Base-by-base conservation (phyloP, 2,329 filamentous ascomycete species). In the Penicillium digitatum region DNA sequence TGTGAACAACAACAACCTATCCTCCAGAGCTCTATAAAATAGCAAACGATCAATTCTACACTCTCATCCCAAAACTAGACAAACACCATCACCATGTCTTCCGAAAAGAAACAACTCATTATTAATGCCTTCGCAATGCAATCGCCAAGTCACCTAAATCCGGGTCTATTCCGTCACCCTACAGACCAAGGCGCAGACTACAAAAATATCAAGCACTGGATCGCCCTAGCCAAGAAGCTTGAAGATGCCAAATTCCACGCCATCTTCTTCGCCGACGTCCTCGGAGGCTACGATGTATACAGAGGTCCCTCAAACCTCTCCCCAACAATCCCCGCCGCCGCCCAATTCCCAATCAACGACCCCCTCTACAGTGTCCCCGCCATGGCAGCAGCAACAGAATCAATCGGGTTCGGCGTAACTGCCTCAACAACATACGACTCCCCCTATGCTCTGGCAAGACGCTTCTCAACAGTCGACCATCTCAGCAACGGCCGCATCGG, bases 341-440 rank as follows among this genome's bases (percentile, higher is more conserved):
- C 74, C 0, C 76, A 77, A 45, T 76, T 75, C 56, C 75, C 75
- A 6, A 72, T 76, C 50, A 75, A 73, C n/a, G 75, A 77, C 55
- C 71, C 74, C 0, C 66, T 74, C 14, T 73, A 72, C 54, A 67
- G 68, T 26, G 70, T 80, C 12, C 69, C 78, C 0, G 77, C 78
- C 2, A 74, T 80, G 73, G 76, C 78, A 7, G 71, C 77, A 5
- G 74, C 72, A 3, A 79, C 79, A 0, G 73, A 78, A 57, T 74
- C 72, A 20, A 68, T 81, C 52, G 71, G 78, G 0, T 78, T 83
- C 3, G 80, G 78, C 0, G 78, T 80, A 1, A 83, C 81, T 0
- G 81, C 80, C 0, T 80, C 78, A 0, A 82, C 79, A 0, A 83
- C 80, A 0, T 82, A 81, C 49, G 80, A 83, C 22, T 73, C 79